A percentile compares a stretch with the other conserved stretches of the same genome.
phyloP scores from a whole-genome alignment of 495 filamentous ascomycete genomes.

The Apodospora peruviana region DNA sequence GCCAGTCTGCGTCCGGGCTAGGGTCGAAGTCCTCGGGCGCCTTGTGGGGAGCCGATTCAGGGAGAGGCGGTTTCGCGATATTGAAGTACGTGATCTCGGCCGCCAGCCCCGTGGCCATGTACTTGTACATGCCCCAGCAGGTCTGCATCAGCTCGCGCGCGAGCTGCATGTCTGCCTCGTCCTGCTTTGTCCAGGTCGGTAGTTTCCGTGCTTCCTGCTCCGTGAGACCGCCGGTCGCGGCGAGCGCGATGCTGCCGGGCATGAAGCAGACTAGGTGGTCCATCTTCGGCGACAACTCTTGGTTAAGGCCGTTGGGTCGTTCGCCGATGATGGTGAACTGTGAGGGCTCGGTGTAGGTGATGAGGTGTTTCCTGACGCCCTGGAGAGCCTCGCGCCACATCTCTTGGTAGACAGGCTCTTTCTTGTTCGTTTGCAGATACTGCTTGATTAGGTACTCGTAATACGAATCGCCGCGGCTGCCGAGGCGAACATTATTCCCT shows the following conservation, averaged over 20 bases:
- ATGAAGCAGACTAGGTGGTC: constrained; percentile 98
- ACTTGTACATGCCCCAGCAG: constrained; percentile 94
- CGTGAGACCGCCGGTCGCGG: constrained; percentile 70
- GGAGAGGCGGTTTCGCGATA: constrained; percentile 56
- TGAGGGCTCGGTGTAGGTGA: constrained; percentile 77
- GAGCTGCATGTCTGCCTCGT: constrained; percentile 81
- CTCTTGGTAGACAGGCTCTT: constrained; percentile 80
- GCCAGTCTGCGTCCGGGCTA: constrained; percentile 55
- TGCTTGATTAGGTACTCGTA: constrained; percentile 99
- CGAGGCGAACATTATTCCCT: constrained; percentile 81
- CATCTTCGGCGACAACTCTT: constrained; percentile 77
- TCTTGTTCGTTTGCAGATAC: constrained; percentile 82
- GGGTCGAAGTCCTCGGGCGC: constrained; percentile 42
- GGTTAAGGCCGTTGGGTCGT: constrained; percentile 66
- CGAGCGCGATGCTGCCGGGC: constrained; percentile 90
- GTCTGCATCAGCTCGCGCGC: constrained; percentile 90
- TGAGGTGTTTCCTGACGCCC: constrained; percentile 84
- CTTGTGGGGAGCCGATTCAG: constrained; percentile 45
- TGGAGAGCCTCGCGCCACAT: constrained; percentile 86
- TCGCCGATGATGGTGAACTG: constrained; percentile 84
- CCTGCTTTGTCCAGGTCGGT: constrained; percentile 64
- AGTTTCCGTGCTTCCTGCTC: constrained; percentile 68
- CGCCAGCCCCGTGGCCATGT: constrained; percentile 80
- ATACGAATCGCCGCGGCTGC: constrained; percentile 91
- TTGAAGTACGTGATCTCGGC: constrained; percentile 90